Evolutionary conservation across 78 protist species (phyloP), one percentile per base, ranked within the genome.

Genomic region (Cavenderia fasciculata): DNA sequence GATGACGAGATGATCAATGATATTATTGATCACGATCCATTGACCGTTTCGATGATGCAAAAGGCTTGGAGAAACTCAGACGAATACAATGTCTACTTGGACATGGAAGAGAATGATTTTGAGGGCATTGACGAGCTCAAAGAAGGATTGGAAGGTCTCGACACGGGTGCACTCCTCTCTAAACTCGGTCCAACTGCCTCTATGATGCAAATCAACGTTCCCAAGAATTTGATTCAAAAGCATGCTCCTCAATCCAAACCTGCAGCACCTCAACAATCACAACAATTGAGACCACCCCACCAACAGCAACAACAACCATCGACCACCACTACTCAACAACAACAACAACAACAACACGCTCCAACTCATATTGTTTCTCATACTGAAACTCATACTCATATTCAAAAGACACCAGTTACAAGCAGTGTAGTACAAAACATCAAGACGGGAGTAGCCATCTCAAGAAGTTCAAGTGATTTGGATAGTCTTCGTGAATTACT

Each of bases 11-110:
- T 56, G 31, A 29, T 68, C 43, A 65, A 69, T 34, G 41, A 74
- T 40, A 59, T 57, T 57, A 38, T 82, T 29, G 56, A 56, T 29
- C 72, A 77, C 11, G 69, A 34, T 19, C 19, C 65, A 27, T 19
- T 65, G 4, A 62, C 88, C 27, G 51, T 33, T 12, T 62, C 87
- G 27, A 65, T 56, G 33, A 38, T 49, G 2, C 40, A 82, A 52
- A 19, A 47, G 25, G 10, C 57, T 6, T 82, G 89, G 89, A 68
- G 89, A 40, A 69, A 11, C 3, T 82, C 89, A 1, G 89, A 82
- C 57, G 89, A 82, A 56, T 82, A 82, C 51, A 82, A 68, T 44
- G 89, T 72, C 38, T 82, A 82, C 56, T 68, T 82, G 40, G 89
- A 82, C 40, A 51, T 82, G 2, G 87, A 76, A 47, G 89, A 82